These are phyloP conservation scores for Phaeotremella skinneri DNA, from an alignment of 768 basidiomycete species.

Conservation along the genomic window DNA sequence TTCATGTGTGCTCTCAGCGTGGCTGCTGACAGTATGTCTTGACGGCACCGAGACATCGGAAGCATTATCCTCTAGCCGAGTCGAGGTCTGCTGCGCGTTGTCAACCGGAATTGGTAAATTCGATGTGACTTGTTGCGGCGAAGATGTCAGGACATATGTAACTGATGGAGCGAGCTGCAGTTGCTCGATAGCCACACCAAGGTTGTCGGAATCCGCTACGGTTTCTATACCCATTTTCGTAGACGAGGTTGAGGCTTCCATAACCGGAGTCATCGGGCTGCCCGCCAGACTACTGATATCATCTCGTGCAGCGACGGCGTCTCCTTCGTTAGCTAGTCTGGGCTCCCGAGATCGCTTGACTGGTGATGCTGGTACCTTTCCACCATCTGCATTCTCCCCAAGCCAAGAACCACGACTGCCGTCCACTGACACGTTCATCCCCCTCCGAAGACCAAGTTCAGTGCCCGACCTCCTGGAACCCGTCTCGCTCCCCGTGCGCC, in stretches of 20 bases:
- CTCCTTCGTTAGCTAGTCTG: neutral
- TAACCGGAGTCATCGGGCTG: conserved; percentile 25
- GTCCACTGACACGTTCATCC: conserved; percentile 6
- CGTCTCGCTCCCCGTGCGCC: neutral
- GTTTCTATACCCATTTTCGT: neutral
- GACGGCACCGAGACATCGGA: neutral
- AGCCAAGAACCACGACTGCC: neutral
- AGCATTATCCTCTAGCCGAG: neutral
- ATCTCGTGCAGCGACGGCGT: neutral
- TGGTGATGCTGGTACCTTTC: neutral
- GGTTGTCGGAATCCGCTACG: too few species aligned
- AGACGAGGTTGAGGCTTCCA: conserved; percentile 13
- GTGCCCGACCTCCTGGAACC: neutral
- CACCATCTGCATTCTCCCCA: neutral
- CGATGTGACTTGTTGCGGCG: neutral
- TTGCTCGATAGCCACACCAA: neutral
- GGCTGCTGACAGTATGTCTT: neutral
- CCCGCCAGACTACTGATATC: neutral
- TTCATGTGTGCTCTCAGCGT: neutral
- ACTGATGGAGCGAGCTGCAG: neutral
- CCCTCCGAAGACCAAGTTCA: neutral
- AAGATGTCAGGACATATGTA: neutral
- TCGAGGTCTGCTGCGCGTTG: neutral
- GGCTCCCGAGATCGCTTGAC: neutral
- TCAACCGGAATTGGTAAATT: neutral